A percentile compares a stretch with the other conserved stretches of the same genome.
phyloP scores from a whole-genome alignment of 2,329 filamentous ascomycete species.

The Corinectria fuckeliana region DNA sequence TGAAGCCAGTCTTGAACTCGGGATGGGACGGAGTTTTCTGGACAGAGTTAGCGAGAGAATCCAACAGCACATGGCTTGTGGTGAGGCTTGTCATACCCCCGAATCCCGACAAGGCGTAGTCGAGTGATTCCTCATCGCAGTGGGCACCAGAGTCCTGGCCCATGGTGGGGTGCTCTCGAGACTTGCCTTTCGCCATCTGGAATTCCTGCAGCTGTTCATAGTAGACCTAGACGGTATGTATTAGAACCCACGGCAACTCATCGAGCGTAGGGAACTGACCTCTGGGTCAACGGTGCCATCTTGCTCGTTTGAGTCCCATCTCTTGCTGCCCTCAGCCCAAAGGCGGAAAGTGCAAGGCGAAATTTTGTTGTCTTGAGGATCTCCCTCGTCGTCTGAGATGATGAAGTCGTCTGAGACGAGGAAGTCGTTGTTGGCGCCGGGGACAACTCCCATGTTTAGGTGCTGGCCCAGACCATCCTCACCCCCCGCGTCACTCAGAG shows the following conservation, averaged over 20 bases:
- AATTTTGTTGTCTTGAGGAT: constrained; percentile 44
- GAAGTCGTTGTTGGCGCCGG: too few species aligned
- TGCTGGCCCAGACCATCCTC: background rate
- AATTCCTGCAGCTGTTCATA: constrained; percentile 5
- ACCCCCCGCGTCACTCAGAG: background rate
- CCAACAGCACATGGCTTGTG: background rate
- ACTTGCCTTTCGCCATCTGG: background rate
- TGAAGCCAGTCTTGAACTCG: constrained; percentile 15
- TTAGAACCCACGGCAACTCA: background rate
- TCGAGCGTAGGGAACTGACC: background rate
- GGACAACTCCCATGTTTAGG: too few species aligned
- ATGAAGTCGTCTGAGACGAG: constrained; percentile 23
- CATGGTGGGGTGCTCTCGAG: background rate
- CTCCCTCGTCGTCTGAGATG: constrained; percentile 51
- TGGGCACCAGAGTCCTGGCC: too few species aligned
- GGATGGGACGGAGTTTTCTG: background rate
- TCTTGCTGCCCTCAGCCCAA: constrained; percentile 45
- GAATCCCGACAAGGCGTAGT: constrained; percentile 6
- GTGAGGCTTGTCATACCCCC: background rate
- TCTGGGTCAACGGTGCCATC: constrained; percentile 13
- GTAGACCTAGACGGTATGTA: background rate
- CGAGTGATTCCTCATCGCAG: background rate
- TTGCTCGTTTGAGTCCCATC: constrained; percentile 34
- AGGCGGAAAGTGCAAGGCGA: constrained; percentile 50
- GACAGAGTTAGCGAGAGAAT: background rate